Conservation (phyloP, 2,329 filamentous ascomycete species). For the Aspergillus bombycis region DNA sequence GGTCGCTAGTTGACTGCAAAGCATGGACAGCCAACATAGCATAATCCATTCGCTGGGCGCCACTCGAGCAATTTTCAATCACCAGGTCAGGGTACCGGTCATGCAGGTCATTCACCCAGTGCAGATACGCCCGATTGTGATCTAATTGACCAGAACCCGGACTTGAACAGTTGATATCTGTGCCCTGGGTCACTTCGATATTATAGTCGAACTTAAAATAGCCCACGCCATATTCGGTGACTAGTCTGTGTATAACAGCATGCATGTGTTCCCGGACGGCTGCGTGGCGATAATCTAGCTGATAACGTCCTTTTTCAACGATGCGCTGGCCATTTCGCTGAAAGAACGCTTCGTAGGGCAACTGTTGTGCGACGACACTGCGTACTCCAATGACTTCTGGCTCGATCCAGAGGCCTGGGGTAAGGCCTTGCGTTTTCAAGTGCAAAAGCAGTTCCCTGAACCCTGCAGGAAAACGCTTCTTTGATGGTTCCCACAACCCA, state of each 20-base stretch:
- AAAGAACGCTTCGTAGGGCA: conserved; percentile 39
- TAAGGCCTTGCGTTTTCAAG: conserved; percentile 30
- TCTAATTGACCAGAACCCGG: conserved; percentile 31
- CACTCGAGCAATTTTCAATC: conserved; percentile 43
- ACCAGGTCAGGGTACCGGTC: conserved; percentile 33
- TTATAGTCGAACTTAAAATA: conserved; percentile 47
- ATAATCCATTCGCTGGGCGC: conserved; percentile 42
- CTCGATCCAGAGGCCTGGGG: conserved; percentile 40
- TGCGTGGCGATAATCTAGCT: conserved; percentile 38
- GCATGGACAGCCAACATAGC: conserved; percentile 37
- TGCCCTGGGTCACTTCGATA: conserved; percentile 39
- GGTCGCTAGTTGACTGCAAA: conserved; percentile 42
- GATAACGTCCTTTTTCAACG: conserved; percentile 36
- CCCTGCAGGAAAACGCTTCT: conserved; percentile 36
- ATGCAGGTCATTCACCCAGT: conserved; percentile 33
- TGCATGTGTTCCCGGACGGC: conserved; percentile 29
- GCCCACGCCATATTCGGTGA: conserved; percentile 31
- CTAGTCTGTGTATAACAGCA: conserved; percentile 26
- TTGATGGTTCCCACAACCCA: conserved; percentile 38
- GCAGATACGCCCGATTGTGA: conserved; percentile 38
- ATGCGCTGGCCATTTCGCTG: conserved; percentile 34
- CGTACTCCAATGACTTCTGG: conserved; percentile 41
- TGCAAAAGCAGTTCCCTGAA: conserved; percentile 30
- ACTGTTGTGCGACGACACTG: conserved; percentile 26
- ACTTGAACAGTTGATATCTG: conserved; percentile 28